Base-by-base conservation (phyloP, 106 monocot genomes). In the Acorus gramineus region DNA sequence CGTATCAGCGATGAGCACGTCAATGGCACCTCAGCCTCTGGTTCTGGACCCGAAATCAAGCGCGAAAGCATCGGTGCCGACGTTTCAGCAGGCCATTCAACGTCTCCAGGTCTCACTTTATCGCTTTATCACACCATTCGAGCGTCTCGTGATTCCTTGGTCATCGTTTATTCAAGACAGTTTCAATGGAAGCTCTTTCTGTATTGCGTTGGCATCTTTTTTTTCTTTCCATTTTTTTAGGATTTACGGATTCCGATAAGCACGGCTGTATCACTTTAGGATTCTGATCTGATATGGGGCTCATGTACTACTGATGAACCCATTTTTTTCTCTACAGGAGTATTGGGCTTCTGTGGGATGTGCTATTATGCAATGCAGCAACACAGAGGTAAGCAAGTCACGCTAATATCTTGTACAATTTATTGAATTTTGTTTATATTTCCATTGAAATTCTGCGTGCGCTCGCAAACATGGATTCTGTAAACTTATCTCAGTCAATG, bases 261-360 rank as follows among this genome's bases (percentile, higher is more conserved):
- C 28, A 28, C 1, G 1, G 28, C 28, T 28, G 28, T 1, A 28
- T 28, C 28, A 28, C 28, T 28, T 28, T 28, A 28, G 28, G 28
- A 28, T 28, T 28, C 28, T 28, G 28, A 28, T 28, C 1, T 28
- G 28, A 28, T 28, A 28, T 28, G 28, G 28, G 28, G 28, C 28
- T 28, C 28, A 28, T 52, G 2, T 56, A 6, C 3, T 70, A 52
- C 13, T 70, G 45, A 50, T 59, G 1, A 8, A 47, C 3, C 28
- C 28, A 28, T 49, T 57, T 3, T 11, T 44, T 14, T 47, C 76
- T 52, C 55, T 80, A 49, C 72, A 94, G 94, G 94, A 95, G 59
- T 95, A 90, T 49, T 95, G 94, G 94, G 94, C 90, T 71, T 95
- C 94, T 46, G 86, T 95, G 42, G 94, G 90, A 28, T 95, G 94